Conservation (phyloP, 257 asterid species). For the Nicotiana tabacum region DNA sequence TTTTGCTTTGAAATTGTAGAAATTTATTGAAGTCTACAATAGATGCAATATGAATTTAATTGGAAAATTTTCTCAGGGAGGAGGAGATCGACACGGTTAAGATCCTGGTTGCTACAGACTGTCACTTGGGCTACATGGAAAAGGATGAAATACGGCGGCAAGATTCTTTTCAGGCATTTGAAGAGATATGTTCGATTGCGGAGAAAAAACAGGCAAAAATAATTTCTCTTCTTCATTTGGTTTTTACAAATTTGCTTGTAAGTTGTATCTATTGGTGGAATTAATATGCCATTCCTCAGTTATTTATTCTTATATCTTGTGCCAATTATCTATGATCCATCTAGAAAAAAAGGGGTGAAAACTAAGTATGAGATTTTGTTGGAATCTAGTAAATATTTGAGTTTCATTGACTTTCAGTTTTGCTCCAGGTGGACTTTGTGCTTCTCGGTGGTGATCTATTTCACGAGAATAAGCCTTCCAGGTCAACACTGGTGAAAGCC, state of each 20-base stretch:
- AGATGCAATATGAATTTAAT: neutral
- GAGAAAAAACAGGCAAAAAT: constrained; percentile 71
- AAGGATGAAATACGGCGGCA: constrained; percentile 95
- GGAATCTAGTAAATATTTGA: neutral
- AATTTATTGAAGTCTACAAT: neutral
- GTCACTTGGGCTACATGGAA: constrained; percentile 99
- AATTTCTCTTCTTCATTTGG: constrained; percentile 6
- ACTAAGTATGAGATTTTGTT: neutral
- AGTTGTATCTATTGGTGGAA: neutral
- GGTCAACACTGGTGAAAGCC: constrained; percentile 89
- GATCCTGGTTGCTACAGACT: constrained; percentile 86
- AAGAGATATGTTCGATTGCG: constrained; percentile 96
- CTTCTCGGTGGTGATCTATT: constrained; percentile 97
- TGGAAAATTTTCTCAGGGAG: constrained; percentile 38
- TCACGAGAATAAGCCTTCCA: constrained; percentile 97
- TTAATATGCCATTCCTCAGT: neutral
- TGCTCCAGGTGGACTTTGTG: constrained; percentile 70
- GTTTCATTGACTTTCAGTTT: neutral
- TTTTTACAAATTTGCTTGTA: neutral
- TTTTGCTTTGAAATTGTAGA: neutral
- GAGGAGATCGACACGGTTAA: constrained; percentile 54
- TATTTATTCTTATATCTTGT: neutral
- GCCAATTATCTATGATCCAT: neutral
- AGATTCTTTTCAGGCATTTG: constrained; percentile 91
- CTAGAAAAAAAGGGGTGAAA: neutral